These are phyloP conservation scores for Marchantia paleacea DNA, from an alignment of 225 moss, liverwort and hornwort species.

Conservation along the genomic window DNA sequence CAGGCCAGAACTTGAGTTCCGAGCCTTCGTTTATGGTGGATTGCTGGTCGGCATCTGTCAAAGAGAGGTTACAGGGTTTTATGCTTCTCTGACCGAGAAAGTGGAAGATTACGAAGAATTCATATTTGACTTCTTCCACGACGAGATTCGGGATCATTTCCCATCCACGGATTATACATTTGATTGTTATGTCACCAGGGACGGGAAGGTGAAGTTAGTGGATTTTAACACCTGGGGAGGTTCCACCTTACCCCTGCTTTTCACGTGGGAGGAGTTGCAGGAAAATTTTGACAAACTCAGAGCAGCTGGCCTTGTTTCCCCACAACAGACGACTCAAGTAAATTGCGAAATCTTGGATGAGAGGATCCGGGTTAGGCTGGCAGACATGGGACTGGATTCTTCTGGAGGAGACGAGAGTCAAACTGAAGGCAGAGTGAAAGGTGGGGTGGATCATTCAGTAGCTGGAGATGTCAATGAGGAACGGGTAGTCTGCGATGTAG, in stretches of 20 bases:
- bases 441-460: background rate
- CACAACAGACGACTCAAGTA: background rate
- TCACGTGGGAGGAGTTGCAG: constrained; percentile 88
- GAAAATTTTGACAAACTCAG: constrained; percentile 30
- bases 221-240: constrained; percentile 92
- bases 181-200: constrained; percentile 75
- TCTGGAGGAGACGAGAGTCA: background rate
- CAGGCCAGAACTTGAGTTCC: constrained; percentile 92
- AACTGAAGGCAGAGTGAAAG: background rate
- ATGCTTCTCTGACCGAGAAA: constrained; percentile 54
- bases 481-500: constrained; percentile 2
- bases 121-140: constrained; percentile 56
- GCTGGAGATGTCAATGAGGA: background rate
- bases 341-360: constrained; percentile 1
- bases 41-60: constrained; percentile 64
- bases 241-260: constrained; percentile 74
- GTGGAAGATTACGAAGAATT: constrained; percentile 52
- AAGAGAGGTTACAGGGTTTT: constrained; percentile 93
- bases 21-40: constrained; percentile 60
- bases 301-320: constrained; percentile 11
- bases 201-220: constrained; percentile 58
- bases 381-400: background rate
- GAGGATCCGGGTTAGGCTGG: background rate
- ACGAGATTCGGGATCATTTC: constrained; percentile 53
- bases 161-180: constrained; percentile 63